These are phyloP conservation scores for Acephala macrosclerotiorum DNA, from an alignment of 2,329 filamentous ascomycete genomes.

Conservation along the genomic window DNA sequence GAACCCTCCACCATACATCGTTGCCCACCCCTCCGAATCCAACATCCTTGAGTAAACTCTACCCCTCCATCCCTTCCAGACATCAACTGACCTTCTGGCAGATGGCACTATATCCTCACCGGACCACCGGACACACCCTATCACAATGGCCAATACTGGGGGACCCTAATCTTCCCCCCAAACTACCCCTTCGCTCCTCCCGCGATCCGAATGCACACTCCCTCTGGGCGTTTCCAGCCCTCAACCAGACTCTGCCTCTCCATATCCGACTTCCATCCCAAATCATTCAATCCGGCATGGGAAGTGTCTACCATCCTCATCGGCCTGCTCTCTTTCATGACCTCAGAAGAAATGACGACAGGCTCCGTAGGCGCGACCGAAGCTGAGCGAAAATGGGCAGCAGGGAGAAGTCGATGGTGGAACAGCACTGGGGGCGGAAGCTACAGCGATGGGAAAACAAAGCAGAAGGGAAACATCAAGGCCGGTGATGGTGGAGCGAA, in stretches of 20 bases:
- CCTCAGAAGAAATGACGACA: conserved; percentile 97
- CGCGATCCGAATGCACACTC: conserved; percentile 98
- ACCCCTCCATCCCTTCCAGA: conserved; percentile 13
- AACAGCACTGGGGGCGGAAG: conserved; percentile 83
- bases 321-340: conserved; percentile 96
- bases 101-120: conserved; percentile 95
- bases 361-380: conserved; percentile 82
- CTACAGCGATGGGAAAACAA: conserved; percentile 44
- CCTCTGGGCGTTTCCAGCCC: conserved; percentile 92
- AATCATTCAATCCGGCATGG: conserved; percentile 98
- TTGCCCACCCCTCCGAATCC: conserved; percentile 85
- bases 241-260: conserved; percentile 91
- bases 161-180: conserved; percentile 90
- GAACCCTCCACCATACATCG: conserved; percentile 88
- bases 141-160: conserved; percentile 96
- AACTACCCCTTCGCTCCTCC: conserved; percentile 98
- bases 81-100: conserved; percentile 45
- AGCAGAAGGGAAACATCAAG: conserved; percentile 80
- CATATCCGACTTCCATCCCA: conserved; percentile 97
- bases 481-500: conserved; percentile 91
- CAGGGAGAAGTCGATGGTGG: conserved; percentile 88
- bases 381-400: conserved; percentile 79
- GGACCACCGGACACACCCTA: conserved; percentile 95
- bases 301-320: conserved; percentile 97
- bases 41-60: conserved; percentile 84